Evolutionary conservation across 495 filamentous ascomycete species (phyloP).

Genomic region (Tricharina praecox): DNA sequence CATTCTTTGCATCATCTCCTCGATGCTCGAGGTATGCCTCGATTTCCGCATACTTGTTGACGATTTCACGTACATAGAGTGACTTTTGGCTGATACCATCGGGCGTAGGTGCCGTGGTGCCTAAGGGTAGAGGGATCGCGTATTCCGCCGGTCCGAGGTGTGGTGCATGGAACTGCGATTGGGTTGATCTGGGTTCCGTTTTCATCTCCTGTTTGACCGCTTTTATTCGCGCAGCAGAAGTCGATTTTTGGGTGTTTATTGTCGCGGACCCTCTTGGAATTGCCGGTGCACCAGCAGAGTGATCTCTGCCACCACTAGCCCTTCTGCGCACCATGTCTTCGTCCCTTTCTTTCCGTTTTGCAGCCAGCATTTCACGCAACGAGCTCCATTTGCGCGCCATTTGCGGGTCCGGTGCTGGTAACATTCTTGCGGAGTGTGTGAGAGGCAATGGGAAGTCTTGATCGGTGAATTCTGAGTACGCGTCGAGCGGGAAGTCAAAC

Average conservation of each 20-base stretch:
- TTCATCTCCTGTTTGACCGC: background rate
- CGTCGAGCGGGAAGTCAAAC: background rate
- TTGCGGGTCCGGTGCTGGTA: background rate
- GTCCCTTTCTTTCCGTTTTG: background rate
- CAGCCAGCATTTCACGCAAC: background rate
- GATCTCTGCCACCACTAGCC: background rate
- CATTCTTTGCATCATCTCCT: conserved; percentile 4
- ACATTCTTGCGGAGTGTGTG: background rate
- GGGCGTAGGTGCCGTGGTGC: conserved; percentile 8
- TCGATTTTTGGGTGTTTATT: background rate
- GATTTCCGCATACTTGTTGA: conserved; percentile 13
- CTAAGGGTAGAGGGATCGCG: conserved; percentile 18
- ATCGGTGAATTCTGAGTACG: background rate
- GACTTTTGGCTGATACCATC: conserved; percentile 16
- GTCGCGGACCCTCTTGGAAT: conserved; percentile 1
- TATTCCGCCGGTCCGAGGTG: conserved; percentile 15
- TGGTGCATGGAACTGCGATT: conserved; percentile 9
- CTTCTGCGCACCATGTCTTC: background rate
- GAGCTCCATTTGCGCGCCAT: background rate
- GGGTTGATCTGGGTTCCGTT: background rate
- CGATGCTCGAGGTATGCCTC: conserved; percentile 9
- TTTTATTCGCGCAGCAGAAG: background rate
- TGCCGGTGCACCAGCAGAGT: too few relatives aligned
- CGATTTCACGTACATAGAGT: conserved; percentile 15
- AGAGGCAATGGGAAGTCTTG: background rate